A percentile compares a stretch with the other conserved stretches of the same genome.
phyloP scores from a whole-genome alignment of 176 grass and related monocot species.

The Carex parvula region DNA sequence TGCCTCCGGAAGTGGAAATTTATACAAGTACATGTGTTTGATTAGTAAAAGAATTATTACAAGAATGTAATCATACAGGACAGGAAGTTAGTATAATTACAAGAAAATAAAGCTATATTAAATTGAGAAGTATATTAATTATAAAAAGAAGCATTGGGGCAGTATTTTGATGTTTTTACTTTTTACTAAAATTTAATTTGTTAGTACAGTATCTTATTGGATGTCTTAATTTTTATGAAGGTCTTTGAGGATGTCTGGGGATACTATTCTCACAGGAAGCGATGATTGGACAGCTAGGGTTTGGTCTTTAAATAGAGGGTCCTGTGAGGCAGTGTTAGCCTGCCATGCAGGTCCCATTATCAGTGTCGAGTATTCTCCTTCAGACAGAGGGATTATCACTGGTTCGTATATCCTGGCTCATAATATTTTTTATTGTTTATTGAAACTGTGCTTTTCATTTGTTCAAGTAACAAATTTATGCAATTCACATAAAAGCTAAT shows the following conservation, averaged over 20 bases:
- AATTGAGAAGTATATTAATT: background rate
- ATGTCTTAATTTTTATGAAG: constrained; percentile 34
- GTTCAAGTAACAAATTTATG: constrained; percentile 2
- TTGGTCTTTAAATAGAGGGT: constrained; percentile 83
- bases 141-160: background rate
- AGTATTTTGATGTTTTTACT: background rate
- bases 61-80: background rate
- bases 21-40: background rate
- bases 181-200: background rate
- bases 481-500: constrained; percentile 17
- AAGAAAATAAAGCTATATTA: constrained; percentile 10
- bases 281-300: constrained; percentile 99
- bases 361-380: constrained; percentile 88
- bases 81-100: background rate
- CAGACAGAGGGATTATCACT: constrained; percentile 94
- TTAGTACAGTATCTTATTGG: background rate
- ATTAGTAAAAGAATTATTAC: background rate
- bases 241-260: constrained; percentile 85
- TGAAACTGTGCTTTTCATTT: constrained; percentile 15
- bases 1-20: background rate
- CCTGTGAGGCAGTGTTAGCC: constrained; percentile 87
- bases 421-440: background rate
- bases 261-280: constrained; percentile 92
- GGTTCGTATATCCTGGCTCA: constrained; percentile 47
- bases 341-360: constrained; percentile 96